Percentiles rank a stretch among this genome's conserved stretches.
phyloP scores from a whole-genome alignment of 495 filamentous ascomycete species.

The Acidiella bohemica region DNA sequence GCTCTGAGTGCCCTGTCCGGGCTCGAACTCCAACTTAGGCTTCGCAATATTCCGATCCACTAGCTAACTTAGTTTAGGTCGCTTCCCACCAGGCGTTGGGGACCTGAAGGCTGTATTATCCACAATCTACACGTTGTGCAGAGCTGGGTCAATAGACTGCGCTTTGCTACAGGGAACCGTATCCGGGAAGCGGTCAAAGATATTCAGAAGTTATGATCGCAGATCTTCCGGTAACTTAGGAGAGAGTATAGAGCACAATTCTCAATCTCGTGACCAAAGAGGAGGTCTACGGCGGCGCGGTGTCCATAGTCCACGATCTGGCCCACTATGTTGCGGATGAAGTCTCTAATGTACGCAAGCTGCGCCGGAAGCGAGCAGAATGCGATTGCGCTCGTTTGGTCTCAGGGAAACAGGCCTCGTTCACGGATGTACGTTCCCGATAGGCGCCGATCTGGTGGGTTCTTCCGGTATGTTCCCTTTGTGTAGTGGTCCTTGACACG shows the following conservation, averaged over 20 bases:
- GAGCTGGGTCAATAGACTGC: slow-evolving; percentile 30
- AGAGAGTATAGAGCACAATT: slow-evolving; percentile 14
- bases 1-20: not conserved
- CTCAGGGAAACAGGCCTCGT: too few species aligned
- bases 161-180: slow-evolving; percentile 15
- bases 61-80: slow-evolving; percentile 14
- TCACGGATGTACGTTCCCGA: too few species aligned
- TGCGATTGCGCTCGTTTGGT: too few species aligned
- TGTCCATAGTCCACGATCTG: slow-evolving; percentile 9
- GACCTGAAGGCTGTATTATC: slow-evolving; percentile 75
- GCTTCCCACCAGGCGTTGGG: slow-evolving; percentile 4
- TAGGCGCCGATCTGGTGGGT: too few species aligned
- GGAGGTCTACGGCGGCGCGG: slow-evolving; percentile 11
- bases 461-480: too few species aligned
- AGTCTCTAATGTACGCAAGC: too few species aligned
- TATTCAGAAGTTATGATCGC: slow-evolving; percentile 12
- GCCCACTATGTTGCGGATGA: too few species aligned
- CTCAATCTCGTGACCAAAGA: slow-evolving; percentile 10
- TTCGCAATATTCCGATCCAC: slow-evolving; percentile 10
- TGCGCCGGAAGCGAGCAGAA: too few species aligned
- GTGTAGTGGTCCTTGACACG: too few species aligned
- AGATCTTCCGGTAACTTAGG: slow-evolving; percentile 13
- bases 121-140: slow-evolving; percentile 71
- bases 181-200: slow-evolving; percentile 20
- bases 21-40: not conserved